A percentile compares a stretch with the other conserved stretches of the same genome.
phyloP scores from a whole-genome alignment of 2,329 filamentous ascomycete species.

The Ascochyta viciae-villosae region DNA sequence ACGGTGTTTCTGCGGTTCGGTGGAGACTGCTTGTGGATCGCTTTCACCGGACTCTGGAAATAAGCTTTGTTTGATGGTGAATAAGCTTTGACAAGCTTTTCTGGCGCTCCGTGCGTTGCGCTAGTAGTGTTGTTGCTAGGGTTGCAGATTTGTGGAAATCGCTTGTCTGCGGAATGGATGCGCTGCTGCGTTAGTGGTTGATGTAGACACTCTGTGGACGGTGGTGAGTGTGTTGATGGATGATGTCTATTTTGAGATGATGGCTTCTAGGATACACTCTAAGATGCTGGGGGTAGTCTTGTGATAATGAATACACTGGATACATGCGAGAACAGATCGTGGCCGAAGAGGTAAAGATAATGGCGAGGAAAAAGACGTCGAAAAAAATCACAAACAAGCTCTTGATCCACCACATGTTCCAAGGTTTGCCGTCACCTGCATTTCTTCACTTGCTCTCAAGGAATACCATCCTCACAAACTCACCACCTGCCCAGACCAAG shows the following conservation, averaged over 20 bases:
- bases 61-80: constrained; percentile 1
- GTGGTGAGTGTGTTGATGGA: not conserved
- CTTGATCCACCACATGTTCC: constrained; percentile 9
- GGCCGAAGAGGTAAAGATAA: not conserved
- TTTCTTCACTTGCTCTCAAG: not conserved
- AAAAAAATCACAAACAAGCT: not conserved
- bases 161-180: not conserved
- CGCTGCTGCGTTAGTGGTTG: not conserved
- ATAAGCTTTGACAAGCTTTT: constrained; percentile 13
- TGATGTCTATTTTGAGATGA: not conserved
- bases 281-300: not conserved
- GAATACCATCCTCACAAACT: not conserved
- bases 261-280: not conserved
- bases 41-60: not conserved
- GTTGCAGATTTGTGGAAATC: no score
- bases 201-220: not conserved
- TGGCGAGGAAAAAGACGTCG: not conserved
- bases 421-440: not conserved
- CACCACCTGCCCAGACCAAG: constrained; percentile 28
- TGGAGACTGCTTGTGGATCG: not conserved
- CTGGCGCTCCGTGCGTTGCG: not conserved
- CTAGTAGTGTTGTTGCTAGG: not conserved
- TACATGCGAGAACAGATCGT: not conserved
- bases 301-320: not conserved
- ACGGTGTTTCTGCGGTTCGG: not conserved